Evolutionary conservation across 2,329 filamentous ascomycete genomes (phyloP).

Genomic region (Coniochaeta prunicola): DNA sequence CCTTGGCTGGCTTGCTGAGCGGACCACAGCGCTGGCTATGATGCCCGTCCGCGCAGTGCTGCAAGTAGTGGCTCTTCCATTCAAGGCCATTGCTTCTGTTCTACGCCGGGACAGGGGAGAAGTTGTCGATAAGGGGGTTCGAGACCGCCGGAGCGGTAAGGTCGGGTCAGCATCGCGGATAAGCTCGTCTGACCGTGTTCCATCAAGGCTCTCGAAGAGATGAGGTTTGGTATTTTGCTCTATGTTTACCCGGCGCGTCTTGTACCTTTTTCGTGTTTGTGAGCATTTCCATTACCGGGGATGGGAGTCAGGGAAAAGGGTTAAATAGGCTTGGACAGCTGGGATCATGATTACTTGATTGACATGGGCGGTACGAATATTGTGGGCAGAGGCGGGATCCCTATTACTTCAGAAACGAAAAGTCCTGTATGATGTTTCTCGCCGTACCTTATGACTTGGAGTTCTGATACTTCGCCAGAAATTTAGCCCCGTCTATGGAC

Average conservation of each 20-base stretch:
- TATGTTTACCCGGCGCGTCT: neutral
- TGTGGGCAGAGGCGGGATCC: neutral
- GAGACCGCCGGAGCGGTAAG: constrained; percentile 13
- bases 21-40: constrained; percentile 23
- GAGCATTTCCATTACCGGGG: neutral
- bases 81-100: constrained; percentile 28
- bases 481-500: neutral
- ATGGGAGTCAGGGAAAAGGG: neutral
- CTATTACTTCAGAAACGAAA: neutral
- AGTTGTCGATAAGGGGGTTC: constrained; percentile 8
- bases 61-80: constrained; percentile 33
- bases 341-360: neutral
- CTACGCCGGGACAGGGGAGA: constrained; percentile 18
- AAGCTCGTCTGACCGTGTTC: constrained; percentile 10
- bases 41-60: constrained; percentile 34
- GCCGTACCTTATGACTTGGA: neutral
- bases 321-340: neutral
- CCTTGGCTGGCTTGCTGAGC: constrained; percentile 29
- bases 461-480: neutral
- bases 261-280: neutral
- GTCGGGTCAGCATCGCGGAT: constrained; percentile 4
- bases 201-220: constrained; percentile 11
- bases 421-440: neutral
- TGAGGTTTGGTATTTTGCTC: neutral
- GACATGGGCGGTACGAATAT: neutral